Evolutionary conservation across 306 rosid species (phyloP).

Genomic region (Vicia sativa): DNA sequence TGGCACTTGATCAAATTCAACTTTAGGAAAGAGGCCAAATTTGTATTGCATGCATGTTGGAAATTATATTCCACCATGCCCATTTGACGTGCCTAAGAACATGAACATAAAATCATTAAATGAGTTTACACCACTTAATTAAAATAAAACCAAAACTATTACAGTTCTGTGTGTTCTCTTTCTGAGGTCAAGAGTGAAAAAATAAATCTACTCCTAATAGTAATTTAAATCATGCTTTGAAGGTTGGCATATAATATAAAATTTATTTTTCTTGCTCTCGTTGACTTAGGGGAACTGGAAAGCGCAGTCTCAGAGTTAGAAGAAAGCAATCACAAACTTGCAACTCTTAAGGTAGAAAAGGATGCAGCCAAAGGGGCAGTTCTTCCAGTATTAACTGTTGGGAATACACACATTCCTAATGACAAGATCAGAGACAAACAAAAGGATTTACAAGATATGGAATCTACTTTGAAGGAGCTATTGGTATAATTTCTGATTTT

Average conservation of each 20-base stretch:
- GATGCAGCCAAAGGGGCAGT: slow-evolving; percentile 76
- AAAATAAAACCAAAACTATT: not conserved
- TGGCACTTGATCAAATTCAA: not conserved
- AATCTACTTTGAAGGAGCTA: slow-evolving; percentile 74
- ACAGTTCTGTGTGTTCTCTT: slow-evolving; percentile 1
- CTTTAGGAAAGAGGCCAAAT: not conserved
- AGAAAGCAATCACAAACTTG: slow-evolving; percentile 71
- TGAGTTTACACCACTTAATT: no score
- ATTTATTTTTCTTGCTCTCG: slow-evolving; percentile 34
- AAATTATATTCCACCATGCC: no score
- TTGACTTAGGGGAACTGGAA: slow-evolving; percentile 78
- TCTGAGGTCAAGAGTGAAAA: not conserved
- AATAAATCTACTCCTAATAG: slow-evolving; percentile 1
- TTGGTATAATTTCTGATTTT: slow-evolving; percentile 53
- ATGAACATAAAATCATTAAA: no score
- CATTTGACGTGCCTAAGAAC: no score
- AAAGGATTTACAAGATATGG: slow-evolving; percentile 89
- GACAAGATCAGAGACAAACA: slow-evolving; percentile 78
- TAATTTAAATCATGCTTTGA: slow-evolving; percentile 29
- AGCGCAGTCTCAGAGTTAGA: slow-evolving; percentile 62
- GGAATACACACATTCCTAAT: slow-evolving; percentile 56
- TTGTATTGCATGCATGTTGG: no score
- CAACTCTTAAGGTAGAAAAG: slow-evolving; percentile 66
- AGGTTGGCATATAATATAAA: slow-evolving; percentile 11
- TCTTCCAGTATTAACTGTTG: slow-evolving; percentile 70